Percentiles rank a stretch among this genome's conserved stretches.
These are phyloP conservation scores for Yamadazyma friedrichii DNA, from an alignment of 1,139 yeast species.

Conservation along the genomic window DNA sequence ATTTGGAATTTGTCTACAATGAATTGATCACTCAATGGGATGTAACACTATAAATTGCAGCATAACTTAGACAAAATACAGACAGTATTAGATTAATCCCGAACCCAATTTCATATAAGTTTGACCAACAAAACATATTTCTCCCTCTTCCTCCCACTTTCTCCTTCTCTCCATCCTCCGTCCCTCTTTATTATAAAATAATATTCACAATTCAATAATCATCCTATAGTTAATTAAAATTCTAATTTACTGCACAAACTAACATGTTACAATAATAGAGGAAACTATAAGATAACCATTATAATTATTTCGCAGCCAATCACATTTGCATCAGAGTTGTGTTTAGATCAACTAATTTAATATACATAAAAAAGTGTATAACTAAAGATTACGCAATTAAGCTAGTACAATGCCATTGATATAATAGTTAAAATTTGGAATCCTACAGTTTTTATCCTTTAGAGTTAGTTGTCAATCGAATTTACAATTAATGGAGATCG, in stretches of 20 bases:
- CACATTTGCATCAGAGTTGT: background rate
- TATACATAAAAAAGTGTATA: background rate
- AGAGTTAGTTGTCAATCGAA: background rate
- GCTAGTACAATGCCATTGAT: background rate
- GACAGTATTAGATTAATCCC: too few relatives aligned
- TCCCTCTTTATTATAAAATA: too few relatives aligned
- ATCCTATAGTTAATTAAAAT: too few relatives aligned
- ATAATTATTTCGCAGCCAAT: background rate
- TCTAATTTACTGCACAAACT: background rate
- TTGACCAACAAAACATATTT: too few relatives aligned
- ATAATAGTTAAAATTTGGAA: background rate
- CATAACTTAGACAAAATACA: too few relatives aligned
- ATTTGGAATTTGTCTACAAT: too few relatives aligned
- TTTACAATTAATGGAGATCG: background rate
- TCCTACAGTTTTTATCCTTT: background rate
- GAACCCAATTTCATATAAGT: too few relatives aligned
- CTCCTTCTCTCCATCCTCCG: too few relatives aligned
- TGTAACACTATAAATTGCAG: too few relatives aligned
- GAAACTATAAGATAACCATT: constrained; percentile 4
- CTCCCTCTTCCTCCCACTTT: too few relatives aligned
- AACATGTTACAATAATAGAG: background rate
- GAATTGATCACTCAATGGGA: too few relatives aligned
- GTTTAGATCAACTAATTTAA: background rate
- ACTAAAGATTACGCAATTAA: background rate
- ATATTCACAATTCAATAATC: too few relatives aligned